Percentiles rank a stretch among this genome's conserved stretches.
These are phyloP conservation scores for Priceomyces medius DNA, from an alignment of 805 yeast genomes.

Conservation along the genomic window DNA sequence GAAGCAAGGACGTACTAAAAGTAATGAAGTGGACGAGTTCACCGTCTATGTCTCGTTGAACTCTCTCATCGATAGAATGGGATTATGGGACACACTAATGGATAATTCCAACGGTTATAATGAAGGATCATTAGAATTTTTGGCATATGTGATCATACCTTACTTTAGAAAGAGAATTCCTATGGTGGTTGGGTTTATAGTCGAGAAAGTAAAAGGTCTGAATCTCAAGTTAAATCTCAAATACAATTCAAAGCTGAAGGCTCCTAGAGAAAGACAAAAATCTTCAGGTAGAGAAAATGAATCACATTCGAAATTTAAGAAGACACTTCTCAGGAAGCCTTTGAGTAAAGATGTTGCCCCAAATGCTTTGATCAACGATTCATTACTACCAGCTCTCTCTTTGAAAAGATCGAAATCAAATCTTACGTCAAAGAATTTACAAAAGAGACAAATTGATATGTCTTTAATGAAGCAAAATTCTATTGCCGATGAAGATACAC, in stretches of 20 bases:
- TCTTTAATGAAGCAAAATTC: slow-evolving; percentile 14
- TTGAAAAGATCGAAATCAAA: slow-evolving; percentile 41
- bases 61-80: slow-evolving; percentile 50
- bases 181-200: slow-evolving; percentile 41
- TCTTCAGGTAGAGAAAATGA: not conserved
- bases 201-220: slow-evolving; percentile 50
- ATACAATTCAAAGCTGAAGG: not conserved
- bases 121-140: slow-evolving; percentile 45
- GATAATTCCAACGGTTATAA: slow-evolving; percentile 32
- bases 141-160: slow-evolving; percentile 53
- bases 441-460: slow-evolving; percentile 42
- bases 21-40: slow-evolving; percentile 20
- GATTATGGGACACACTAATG: slow-evolving; percentile 51
- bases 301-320: slow-evolving; percentile 11
- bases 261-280: not conserved
- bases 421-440: slow-evolving; percentile 36
- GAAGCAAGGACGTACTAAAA: slow-evolving; percentile 13
- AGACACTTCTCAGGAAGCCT: slow-evolving; percentile 4
- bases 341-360: slow-evolving; percentile 18
- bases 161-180: slow-evolving; percentile 53
- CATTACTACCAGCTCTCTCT: slow-evolving; percentile 32
- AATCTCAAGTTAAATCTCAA: slow-evolving; percentile 27
- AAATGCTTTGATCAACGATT: slow-evolving; percentile 13
- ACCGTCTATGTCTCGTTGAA: slow-evolving; percentile 31
- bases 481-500: slow-evolving; percentile 1